Percentiles rank a stretch among this genome's conserved stretches.
phyloP scores from a whole-genome alignment of 148 eudicot genomes.

The Arbutus unedo region DNA sequence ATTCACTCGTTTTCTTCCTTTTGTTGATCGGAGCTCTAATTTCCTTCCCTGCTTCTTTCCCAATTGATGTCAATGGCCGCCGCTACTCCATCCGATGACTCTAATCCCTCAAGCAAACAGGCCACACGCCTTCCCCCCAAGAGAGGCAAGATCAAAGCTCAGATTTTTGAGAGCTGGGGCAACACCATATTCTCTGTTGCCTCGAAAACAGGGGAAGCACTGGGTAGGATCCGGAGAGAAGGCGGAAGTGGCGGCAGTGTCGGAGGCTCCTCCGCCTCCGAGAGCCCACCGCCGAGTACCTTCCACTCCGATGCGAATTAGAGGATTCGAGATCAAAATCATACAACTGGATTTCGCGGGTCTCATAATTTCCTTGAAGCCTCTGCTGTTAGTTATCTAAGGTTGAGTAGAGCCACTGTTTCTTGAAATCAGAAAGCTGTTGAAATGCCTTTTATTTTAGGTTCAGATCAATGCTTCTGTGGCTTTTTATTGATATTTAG shows the following conservation, averaged over 20 bases:
- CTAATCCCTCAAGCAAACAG: background rate
- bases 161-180: slow-evolving; percentile 7
- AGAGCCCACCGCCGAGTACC: slow-evolving; percentile 8
- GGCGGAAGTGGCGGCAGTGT: background rate
- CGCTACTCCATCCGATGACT: background rate
- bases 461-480: background rate
- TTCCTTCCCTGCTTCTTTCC: slow-evolving; percentile 7
- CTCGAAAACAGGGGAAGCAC: slow-evolving; percentile 13
- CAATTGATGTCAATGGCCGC: background rate
- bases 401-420: background rate
- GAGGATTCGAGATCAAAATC: background rate
- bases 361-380: background rate
- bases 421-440: background rate
- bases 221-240: background rate
- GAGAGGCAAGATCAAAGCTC: slow-evolving; percentile 20
- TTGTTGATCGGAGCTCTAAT: background rate
- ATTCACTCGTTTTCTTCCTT: background rate
- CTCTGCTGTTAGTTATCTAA: background rate
- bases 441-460: background rate
- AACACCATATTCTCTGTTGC: background rate
- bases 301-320: slow-evolving; percentile 16
- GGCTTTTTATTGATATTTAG: background rate
- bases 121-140: slow-evolving; percentile 4
- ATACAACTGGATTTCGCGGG: background rate
- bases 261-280: background rate